phyloP scores from a whole-genome alignment of 116 monocot species.

The Phalaenopsis hybrid region DNA sequence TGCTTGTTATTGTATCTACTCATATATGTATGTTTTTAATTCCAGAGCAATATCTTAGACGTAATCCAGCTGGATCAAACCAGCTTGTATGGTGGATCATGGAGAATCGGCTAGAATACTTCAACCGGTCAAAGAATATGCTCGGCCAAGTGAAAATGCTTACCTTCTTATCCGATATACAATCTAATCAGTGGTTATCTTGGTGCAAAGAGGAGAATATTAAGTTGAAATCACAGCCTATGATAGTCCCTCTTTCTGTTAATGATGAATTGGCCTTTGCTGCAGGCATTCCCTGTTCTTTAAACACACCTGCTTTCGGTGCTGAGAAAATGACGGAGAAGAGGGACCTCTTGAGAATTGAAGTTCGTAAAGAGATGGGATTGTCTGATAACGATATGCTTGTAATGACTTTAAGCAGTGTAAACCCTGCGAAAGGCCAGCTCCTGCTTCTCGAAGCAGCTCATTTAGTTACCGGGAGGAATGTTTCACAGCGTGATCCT shows the following conservation, averaged over 20 bases:
- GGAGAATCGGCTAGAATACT: conserved; percentile 90
- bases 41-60: conserved; percentile 71
- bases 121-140: conserved; percentile 71
- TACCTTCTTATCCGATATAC: conserved; percentile 60
- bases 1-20: background rate
- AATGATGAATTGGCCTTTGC: conserved; percentile 92
- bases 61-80: conserved; percentile 42
- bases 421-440: conserved; percentile 89
- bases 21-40: background rate
- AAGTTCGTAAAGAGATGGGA: conserved; percentile 82
- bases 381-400: conserved; percentile 71
- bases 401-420: conserved; percentile 83
- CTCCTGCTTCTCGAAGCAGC: conserved; percentile 67
- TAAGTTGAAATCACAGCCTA: conserved; percentile 51
- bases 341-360: conserved; percentile 45
- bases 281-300: conserved; percentile 69
- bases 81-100: conserved; percentile 98
- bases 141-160: conserved; percentile 73
- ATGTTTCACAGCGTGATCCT: conserved; percentile 26
- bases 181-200: conserved; percentile 74
- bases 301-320: conserved; percentile 58
- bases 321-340: conserved; percentile 70
- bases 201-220: conserved; percentile 88
- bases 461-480: conserved; percentile 51
- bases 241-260: conserved; percentile 77